Base-by-base conservation (phyloP, 805 yeast species). In the Candida berthetii region DNA sequence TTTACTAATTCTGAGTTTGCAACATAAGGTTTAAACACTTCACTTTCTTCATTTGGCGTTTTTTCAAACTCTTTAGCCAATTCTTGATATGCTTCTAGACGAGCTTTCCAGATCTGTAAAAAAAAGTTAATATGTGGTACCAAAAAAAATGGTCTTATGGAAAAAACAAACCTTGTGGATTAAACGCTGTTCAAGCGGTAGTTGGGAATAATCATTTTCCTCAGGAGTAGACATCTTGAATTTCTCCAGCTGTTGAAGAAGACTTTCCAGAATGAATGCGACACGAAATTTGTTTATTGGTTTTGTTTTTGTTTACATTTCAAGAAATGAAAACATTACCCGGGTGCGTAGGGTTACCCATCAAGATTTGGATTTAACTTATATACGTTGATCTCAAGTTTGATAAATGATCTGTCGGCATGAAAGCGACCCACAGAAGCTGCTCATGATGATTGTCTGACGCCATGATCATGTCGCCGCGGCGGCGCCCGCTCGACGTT, bases 1-100 rank as follows among this genome's bases (percentile, higher is more conserved):
- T 75, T 79, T 52, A 81, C 66, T 3, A 72, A 40, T 9, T 76
- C 81, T 0, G 88, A 82, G 42, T 69, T 72, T 15, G 61, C 54
- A 45, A 77, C 56, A 54, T 74, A 78, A 3, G 66, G 66, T 18
- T 60, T 61, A 52, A 84, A 80, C 37, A 80, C 70, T 2, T 63
- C 70, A 48, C 78, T 87, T n/a, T 68, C 58, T 43, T 74, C 80
- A 46, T 69, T 68, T 3, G 78, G 69, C 1, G 86, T 74, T 37
- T 59, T 65, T 37, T 72, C 66, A 52, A 86, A 84, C 33, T 54
- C 58, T 34, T 65, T 65, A 17, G 69, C 63, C 39, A 80, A 55
- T 51, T 85, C 91, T 41, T 80, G 84, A 59, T 90, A 91, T 0
- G 91, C 96, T 15, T 69, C 76, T 42, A 75, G 65, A 45, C 99